Conservation (phyloP, 345 rosid species). For the Aquilaria malaccensis region DNA sequence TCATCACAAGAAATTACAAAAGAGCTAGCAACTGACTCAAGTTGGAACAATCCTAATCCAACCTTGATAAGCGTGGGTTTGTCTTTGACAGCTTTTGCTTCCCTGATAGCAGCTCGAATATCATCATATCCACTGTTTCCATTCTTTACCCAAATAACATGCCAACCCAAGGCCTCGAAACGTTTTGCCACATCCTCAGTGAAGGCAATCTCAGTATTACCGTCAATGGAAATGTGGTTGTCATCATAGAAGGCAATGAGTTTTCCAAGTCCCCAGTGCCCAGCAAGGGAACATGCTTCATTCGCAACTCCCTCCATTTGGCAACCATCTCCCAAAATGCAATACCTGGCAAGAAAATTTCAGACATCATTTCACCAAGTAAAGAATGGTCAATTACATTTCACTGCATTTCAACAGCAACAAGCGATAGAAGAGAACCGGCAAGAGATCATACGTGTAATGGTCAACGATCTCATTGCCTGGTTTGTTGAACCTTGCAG, state of each 20-base stretch:
- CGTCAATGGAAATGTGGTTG: conserved; percentile 98
- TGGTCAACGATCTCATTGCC: conserved; percentile 67
- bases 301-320: conserved; percentile 97
- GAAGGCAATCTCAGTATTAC: conserved; percentile 97
- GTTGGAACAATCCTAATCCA: conserved; percentile 6
- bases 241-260: conserved; percentile 97
- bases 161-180: conserved; percentile 99
- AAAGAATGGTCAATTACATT: conserved; percentile 29
- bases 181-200: conserved; percentile 82
- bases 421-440: conserved; percentile 8
- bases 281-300: conserved; percentile 93
- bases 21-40: conserved; percentile 2
- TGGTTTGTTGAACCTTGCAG: conserved; percentile 74
- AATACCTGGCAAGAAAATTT: conserved; percentile 41
- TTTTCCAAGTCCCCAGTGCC: conserved; percentile 99
- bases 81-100: conserved; percentile 94
- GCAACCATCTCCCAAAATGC: conserved; percentile 89
- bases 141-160: conserved; percentile 98
- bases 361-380: conserved; percentile 1
- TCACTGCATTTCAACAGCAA: background rate
- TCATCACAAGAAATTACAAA: background rate
- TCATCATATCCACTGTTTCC: conserved; percentile 98
- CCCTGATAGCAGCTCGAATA: conserved; percentile 98
- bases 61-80: conserved; percentile 93
- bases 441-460: conserved; percentile 52